phyloP scores from a whole-genome alignment of 805 yeast species.

The Yueomyces sinensis region DNA sequence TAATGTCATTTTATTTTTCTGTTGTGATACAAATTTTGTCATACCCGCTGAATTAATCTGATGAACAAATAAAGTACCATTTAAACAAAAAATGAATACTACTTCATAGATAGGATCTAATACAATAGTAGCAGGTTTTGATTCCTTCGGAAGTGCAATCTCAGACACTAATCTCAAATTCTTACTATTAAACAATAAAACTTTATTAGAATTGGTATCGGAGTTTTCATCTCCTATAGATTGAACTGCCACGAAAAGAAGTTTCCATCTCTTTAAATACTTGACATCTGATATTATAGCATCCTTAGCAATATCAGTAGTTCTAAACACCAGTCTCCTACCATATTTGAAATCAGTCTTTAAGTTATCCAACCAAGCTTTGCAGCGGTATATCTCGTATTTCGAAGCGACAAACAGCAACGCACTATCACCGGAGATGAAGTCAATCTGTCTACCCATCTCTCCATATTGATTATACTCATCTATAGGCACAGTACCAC shows the following conservation, averaged over 20 bases:
- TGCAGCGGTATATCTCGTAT: conserved; percentile 7
- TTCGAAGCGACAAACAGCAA: conserved; percentile 14
- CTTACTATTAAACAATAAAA: conserved; percentile 8
- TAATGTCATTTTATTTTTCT: neutral
- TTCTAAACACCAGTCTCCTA: neutral
- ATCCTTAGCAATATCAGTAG: conserved; percentile 2
- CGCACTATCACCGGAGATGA: conserved; percentile 6
- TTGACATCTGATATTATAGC: conserved; percentile 22
- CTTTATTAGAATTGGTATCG: conserved; percentile 12
- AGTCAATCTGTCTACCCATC: no score
- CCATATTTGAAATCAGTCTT: neutral
- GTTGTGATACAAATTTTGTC: neutral
- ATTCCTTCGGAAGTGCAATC: conserved; percentile 7
- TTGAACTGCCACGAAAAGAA: conserved; percentile 7
- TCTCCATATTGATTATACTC: conserved; percentile 3
- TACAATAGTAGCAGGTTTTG: conserved; percentile 16
- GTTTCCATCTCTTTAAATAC: conserved; percentile 6
- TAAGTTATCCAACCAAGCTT: conserved; percentile 7
- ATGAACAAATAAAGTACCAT: conserved; percentile 17
- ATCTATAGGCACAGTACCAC: neutral
- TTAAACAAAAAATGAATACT: conserved; percentile 15
- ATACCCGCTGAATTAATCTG: conserved; percentile 15
- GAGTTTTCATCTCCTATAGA: conserved; percentile 10
- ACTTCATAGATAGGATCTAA: conserved; percentile 18
- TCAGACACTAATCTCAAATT: conserved; percentile 6